These are phyloP conservation scores for Neoboletus magnificus DNA, from an alignment of 768 basidiomycete genomes.

Conservation along the genomic window DNA sequence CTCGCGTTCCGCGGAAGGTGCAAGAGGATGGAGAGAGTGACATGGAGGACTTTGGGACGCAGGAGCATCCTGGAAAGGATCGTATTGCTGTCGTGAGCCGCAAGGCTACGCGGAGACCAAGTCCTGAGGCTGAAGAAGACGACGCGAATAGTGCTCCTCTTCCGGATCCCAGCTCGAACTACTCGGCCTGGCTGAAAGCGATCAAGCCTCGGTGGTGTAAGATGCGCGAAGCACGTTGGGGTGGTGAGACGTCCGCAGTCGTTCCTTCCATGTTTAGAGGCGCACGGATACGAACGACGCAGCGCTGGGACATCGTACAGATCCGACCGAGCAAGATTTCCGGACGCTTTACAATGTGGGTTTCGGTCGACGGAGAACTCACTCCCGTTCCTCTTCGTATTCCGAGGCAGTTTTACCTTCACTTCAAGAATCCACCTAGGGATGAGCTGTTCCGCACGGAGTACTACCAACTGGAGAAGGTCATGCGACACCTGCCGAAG, in stretches of 20 bases:
- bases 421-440: constrained; percentile 69
- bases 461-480: constrained; percentile 68
- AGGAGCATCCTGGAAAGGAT: constrained; percentile 26
- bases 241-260: constrained; percentile 37
- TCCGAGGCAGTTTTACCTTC: constrained; percentile 90
- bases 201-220: constrained; percentile 79
- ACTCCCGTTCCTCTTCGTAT: constrained; percentile 81
- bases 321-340: constrained; percentile 71
- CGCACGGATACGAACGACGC: constrained; percentile 52
- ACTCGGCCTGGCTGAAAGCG: constrained; percentile 72
- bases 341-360: constrained; percentile 87
- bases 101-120: constrained; percentile 40
- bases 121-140: constrained; percentile 40
- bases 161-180: constrained; percentile 65
- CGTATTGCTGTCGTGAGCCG: constrained; percentile 55
- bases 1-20: constrained; percentile 13
- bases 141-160: constrained; percentile 32
- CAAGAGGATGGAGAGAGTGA: constrained; percentile 33
- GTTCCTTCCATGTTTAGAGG: constrained; percentile 76
- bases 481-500: constrained; percentile 75
- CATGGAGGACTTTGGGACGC: constrained; percentile 57
- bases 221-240: constrained; percentile 47
- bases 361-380: constrained; percentile 76
- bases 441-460: constrained; percentile 65
- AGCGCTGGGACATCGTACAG: constrained; percentile 92